A percentile compares a stretch with the other conserved stretches of the same genome.
Conservation (phyloP, 139 green algal genomes). For the Volvox africanus region DNA sequence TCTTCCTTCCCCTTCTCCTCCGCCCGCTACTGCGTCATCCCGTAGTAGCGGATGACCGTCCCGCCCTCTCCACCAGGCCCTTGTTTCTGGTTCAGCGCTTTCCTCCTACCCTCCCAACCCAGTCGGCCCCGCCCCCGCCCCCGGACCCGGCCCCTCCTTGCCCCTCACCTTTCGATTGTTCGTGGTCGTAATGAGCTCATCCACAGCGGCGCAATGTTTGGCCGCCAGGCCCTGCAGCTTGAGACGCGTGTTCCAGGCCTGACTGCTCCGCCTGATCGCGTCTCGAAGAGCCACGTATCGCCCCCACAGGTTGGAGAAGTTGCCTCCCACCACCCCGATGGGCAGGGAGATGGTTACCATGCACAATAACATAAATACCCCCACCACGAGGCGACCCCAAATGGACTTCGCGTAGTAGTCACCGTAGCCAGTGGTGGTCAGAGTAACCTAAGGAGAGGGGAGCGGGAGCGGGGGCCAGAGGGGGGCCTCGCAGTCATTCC, state of each 20-base stretch:
- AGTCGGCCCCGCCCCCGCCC: background rate
- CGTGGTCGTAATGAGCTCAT: background rate
- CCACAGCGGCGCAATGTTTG: background rate
- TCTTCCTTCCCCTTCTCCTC: too few species aligned
- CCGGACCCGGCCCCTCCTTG: background rate
- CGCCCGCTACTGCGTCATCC: too few species aligned
- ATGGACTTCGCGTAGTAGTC: constrained; percentile 47
- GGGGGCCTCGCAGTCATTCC: background rate
- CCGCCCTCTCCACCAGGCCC: too few species aligned
- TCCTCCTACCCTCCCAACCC: too few species aligned
- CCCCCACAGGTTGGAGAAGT: constrained; percentile 58
- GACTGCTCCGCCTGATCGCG: background rate
- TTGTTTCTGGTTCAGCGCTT: too few species aligned
- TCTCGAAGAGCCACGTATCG: constrained; percentile 33
- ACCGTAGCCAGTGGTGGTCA: constrained; percentile 63
- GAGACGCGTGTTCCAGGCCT: background rate
- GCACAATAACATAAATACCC: constrained; percentile 56
- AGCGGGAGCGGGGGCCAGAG: background rate
- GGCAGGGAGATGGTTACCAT: constrained; percentile 59
- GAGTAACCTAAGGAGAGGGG: constrained; percentile 42
- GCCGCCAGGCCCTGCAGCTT: background rate
- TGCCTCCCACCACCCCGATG: constrained; percentile 60
- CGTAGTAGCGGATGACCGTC: too few species aligned
- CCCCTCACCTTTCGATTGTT: constrained; percentile 11
- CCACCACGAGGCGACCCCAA: constrained; percentile 42